These are phyloP conservation scores for Phytophthora megakarya DNA, from an alignment of 352 stramenopile species.

Conservation along the genomic window DNA sequence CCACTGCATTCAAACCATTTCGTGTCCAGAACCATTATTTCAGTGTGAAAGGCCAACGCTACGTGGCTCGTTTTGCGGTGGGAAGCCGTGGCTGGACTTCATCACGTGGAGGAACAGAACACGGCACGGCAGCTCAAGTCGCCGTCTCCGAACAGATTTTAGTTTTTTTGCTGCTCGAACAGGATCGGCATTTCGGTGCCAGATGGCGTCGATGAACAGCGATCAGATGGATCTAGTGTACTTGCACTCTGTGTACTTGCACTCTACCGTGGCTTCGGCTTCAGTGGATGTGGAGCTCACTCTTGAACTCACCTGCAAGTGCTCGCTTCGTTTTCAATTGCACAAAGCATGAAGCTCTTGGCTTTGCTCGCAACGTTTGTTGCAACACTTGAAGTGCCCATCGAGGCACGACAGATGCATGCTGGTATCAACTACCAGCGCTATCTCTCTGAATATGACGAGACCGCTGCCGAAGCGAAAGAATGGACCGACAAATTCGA, in stretches of 20 bases:
- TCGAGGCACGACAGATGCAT: constrained; percentile 32
- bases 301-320: constrained; percentile 31
- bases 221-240: constrained; percentile 32
- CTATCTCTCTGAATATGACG: constrained; percentile 38
- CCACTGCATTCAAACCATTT: constrained; percentile 1
- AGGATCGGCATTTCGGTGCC: constrained; percentile 19
- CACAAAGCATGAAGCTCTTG: constrained; percentile 23
- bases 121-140: constrained; percentile 8
- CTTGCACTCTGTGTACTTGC: not conserved
- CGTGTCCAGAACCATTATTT: not conserved
- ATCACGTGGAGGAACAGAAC: constrained; percentile 30
- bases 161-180: constrained; percentile 37
- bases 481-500: constrained; percentile 30
- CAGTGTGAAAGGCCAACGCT: not conserved
- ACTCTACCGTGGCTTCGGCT: constrained; percentile 25
- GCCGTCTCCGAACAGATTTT: constrained; percentile 27
- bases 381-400: constrained; percentile 15
- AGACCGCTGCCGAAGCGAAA: constrained; percentile 16
- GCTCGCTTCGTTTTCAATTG: not conserved
- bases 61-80: constrained; percentile 1
- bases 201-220: constrained; percentile 18
- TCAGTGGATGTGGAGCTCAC: constrained; percentile 23
- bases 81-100: constrained; percentile 7
- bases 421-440: constrained; percentile 45
- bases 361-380: constrained; percentile 19